These are phyloP conservation scores for Plasmopara muralis DNA, from an alignment of 352 stramenopile genomes.

Conservation along the genomic window DNA sequence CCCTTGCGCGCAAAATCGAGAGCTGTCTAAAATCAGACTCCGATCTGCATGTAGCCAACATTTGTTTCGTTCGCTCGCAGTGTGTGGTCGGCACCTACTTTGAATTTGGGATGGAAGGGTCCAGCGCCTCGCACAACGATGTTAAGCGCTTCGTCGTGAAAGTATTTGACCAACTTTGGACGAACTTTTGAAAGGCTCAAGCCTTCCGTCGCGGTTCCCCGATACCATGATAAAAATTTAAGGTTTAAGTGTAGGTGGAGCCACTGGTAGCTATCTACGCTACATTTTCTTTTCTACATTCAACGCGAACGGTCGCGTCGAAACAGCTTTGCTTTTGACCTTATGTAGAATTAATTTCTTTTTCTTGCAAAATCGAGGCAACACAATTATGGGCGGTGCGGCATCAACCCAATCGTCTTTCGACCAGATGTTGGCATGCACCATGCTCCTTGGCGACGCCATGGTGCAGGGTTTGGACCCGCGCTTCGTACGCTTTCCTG, in stretches of 20 bases:
- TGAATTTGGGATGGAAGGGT: conserved; percentile 33
- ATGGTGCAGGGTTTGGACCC: conserved; percentile 51
- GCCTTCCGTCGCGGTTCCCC: conserved; percentile 12
- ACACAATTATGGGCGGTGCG: conserved; percentile 46
- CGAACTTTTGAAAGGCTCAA: conserved; percentile 23
- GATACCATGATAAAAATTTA: neutral
- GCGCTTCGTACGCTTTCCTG: no score
- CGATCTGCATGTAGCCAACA: conserved; percentile 18
- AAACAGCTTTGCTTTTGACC: neutral
- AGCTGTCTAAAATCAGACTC: conserved; percentile 19
- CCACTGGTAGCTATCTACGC: conserved; percentile 1
- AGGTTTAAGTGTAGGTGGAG: conserved; percentile 1
- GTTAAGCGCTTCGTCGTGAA: conserved; percentile 20
- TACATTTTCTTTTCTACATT: conserved; percentile 8
- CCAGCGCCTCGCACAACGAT: conserved; percentile 15
- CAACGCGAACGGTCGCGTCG: conserved; percentile 13
- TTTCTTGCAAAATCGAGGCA: no score
- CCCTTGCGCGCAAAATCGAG: conserved; percentile 17
- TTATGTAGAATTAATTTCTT: neutral
- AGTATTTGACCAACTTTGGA: conserved; percentile 31
- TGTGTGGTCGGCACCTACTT: conserved; percentile 39
- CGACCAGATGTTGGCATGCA: conserved; percentile 82
- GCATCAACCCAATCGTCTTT: conserved; percentile 65
- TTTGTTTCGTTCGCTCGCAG: conserved; percentile 28
- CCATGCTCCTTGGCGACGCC: conserved; percentile 75